phyloP scores from a whole-genome alignment of 2,329 filamentous ascomycete species.

The Fusarium virguliforme region DNA sequence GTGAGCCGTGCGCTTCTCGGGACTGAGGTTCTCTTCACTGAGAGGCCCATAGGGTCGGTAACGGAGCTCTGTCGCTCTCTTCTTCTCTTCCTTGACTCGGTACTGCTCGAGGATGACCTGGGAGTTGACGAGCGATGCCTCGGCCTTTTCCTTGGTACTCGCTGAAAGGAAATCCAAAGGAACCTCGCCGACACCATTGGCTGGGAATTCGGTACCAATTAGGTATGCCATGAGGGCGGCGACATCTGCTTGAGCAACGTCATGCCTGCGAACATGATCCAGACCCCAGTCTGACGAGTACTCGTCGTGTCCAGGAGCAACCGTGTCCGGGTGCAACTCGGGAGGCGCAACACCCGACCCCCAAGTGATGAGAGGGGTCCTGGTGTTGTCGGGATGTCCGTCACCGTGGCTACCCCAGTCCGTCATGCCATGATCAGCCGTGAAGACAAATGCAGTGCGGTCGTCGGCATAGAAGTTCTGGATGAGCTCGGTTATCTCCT shows the following conservation, averaged over 20 bases:
- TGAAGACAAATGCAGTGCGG: slow-evolving; percentile 95
- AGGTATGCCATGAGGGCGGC: slow-evolving; percentile 97
- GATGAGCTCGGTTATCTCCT: slow-evolving; percentile 85
- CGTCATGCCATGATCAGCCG: slow-evolving; percentile 98
- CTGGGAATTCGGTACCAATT: slow-evolving; percentile 88
- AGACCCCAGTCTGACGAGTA: slow-evolving; percentile 93
- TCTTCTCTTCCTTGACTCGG: slow-evolving; percentile 89
- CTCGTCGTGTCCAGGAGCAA: slow-evolving; percentile 88
- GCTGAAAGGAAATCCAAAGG: slow-evolving; percentile 87
- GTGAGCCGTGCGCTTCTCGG: slow-evolving; percentile 76
- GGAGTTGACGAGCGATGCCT: slow-evolving; percentile 87
- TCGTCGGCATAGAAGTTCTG: slow-evolving; percentile 88
- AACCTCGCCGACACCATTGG: slow-evolving; percentile 95
- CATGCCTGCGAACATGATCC: slow-evolving; percentile 85
- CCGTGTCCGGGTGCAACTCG: slow-evolving; percentile 66
- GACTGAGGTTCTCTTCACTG: slow-evolving; percentile 73
- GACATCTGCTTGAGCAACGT: slow-evolving; percentile 94
- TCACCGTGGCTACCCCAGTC: slow-evolving; percentile 99
- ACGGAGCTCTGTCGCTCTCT: slow-evolving; percentile 80
- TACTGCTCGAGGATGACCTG: slow-evolving; percentile 96
- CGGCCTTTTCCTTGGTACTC: slow-evolving; percentile 81
- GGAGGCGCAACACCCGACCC: slow-evolving; percentile 91
- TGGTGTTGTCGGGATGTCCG: slow-evolving; percentile 96
- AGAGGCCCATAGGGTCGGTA: slow-evolving; percentile 85
- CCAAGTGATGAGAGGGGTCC: slow-evolving; percentile 94